These are phyloP conservation scores for Fusarium sp. DNA, from an alignment of 2,329 filamentous ascomycete species.

Conservation along the genomic window DNA sequence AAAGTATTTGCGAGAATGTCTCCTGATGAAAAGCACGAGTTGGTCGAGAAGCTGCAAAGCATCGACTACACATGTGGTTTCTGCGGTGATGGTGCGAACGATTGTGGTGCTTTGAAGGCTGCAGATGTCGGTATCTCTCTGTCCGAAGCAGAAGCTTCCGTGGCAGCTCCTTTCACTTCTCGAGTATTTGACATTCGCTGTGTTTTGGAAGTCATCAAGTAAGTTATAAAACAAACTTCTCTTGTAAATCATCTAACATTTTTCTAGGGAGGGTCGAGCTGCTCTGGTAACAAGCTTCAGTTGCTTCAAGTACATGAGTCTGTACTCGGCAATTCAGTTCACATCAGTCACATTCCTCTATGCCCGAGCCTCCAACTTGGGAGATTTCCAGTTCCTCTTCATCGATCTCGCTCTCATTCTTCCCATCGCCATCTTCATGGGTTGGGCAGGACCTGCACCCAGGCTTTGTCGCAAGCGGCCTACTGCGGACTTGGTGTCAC, in stretches of 20 bases:
- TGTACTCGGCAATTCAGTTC: conserved; percentile 99
- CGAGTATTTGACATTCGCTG: conserved; percentile 96
- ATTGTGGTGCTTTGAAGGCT: conserved; percentile 95
- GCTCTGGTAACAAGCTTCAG: conserved; percentile 98
- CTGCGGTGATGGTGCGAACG: conserved; percentile 97
- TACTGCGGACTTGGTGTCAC: conserved; percentile 90
- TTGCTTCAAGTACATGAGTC: conserved; percentile 99
- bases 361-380: conserved; percentile 90
- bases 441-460: conserved; percentile 90
- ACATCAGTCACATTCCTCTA: conserved; percentile 97
- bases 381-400: conserved; percentile 97
- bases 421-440: conserved; percentile 98
- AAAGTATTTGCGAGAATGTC: conserved; percentile 99
- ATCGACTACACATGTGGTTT: conserved; percentile 97
- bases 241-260: conserved; percentile 40
- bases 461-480: conserved; percentile 85
- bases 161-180: conserved; percentile 97
- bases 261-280: conserved; percentile 83
- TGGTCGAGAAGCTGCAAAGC: conserved; percentile 96
- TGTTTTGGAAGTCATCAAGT: conserved; percentile 90
- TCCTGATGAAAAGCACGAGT: conserved; percentile 96
- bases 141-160: conserved; percentile 96
- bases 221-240: conserved; percentile 43
- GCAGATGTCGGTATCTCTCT: conserved; percentile 97
- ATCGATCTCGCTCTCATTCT: conserved; percentile 94